Base-by-base conservation (phyloP, 176 grass and related monocot species). In the Eleusine coracana region DNA sequence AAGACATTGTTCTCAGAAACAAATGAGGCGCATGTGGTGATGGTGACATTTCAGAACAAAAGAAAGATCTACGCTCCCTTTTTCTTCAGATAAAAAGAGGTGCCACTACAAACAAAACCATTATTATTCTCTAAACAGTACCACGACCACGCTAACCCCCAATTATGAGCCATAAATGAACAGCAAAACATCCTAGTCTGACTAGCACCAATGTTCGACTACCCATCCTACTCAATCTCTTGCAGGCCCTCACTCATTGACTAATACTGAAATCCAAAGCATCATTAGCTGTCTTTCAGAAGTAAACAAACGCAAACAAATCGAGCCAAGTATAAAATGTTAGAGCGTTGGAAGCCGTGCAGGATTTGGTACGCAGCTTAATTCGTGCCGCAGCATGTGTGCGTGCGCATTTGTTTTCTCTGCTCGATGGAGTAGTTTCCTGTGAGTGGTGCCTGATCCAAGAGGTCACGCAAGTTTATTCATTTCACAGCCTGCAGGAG, bases 211-310 rank as follows among this genome's bases (percentile, higher is more conserved):
- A 55, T 73, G 82, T 45, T 82, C 42, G 60, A 54, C 76, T n/a
- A 59, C 56, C 70, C 13, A 50, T 69, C 17, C 71, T 40, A 46
- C 56, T 68, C 38, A 41, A 77, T 66, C 66, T 82, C 46, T 78
- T 50, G 73, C 39, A 78, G 73, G 61, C 67, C 68, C 67, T 81
- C 88, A 78, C 86, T 83, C 79, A 90, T 82, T 90, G 60, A 90
- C 79, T 86, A 79, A 90, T 86, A 28, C 61, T 87, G 68, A 74
- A 82, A 86, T 7, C 70, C 49, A 61, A 67, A 73, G 20, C 50
- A 87, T 87, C 80, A 75, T 83, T 84, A 84, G 88, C 80, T 90
- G 84, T 90, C 69, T 70, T 83, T 90, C 80, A 36, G 42, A 56
- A 61, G 41, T 74, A 86, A 83, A 86, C 42, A 83, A 86, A 63